Evolutionary conservation across 225 moss, liverwort and hornwort genomes (phyloP).

Genomic region (Sphagnum tenellum): DNA sequence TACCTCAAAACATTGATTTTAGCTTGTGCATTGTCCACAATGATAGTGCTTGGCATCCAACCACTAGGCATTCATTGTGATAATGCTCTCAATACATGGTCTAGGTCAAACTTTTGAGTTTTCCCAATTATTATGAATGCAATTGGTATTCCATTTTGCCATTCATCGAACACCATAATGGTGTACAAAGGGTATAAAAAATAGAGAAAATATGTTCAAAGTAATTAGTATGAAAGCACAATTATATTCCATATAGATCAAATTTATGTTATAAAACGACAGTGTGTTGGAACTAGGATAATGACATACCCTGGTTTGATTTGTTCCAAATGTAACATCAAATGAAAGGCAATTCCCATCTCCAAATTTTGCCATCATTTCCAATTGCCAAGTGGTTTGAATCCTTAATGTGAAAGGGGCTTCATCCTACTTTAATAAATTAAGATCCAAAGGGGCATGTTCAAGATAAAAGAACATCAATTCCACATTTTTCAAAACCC

Average conservation of each 20-base stretch:
- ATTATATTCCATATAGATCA: too few relatives aligned
- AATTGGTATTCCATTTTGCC: neutral
- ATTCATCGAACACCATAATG: neutral
- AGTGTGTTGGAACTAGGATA: too few relatives aligned
- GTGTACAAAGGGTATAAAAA: neutral
- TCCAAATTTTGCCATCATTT: neutral
- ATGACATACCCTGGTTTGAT: neutral
- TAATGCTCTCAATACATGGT: neutral
- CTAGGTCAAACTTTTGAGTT: neutral
- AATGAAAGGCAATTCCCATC: neutral
- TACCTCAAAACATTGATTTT: neutral
- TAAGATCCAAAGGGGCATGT: too few relatives aligned
- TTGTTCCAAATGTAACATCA: neutral
- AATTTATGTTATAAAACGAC: too few relatives aligned
- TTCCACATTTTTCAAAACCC: too few relatives aligned
- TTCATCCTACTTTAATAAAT: too few relatives aligned
- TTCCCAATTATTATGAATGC: neutral
- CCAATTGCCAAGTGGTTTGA: neutral
- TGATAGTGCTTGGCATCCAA: neutral
- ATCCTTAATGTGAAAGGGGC: neutral
- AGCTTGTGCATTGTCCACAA: neutral
- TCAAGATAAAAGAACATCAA: too few relatives aligned
- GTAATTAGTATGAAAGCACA: neutral
- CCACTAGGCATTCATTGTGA: neutral
- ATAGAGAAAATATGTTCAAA: neutral